A percentile compares a stretch with the other conserved stretches of the same genome.
phyloP scores from a whole-genome alignment of 2,329 filamentous ascomycete species.

The Nigrospora osmanthi region DNA sequence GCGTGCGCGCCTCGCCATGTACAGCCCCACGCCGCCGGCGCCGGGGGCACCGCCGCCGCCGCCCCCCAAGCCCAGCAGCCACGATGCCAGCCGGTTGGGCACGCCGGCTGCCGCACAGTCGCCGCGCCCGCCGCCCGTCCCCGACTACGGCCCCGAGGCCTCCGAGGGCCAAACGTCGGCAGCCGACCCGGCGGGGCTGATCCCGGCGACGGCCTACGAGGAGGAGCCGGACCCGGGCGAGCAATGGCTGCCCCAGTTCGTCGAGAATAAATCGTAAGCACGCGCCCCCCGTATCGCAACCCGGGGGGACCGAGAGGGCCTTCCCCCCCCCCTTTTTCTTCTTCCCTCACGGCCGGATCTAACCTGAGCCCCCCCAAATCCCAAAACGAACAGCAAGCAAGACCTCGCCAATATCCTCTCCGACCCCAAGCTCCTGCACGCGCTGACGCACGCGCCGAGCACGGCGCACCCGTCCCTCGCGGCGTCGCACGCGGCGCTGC shows the following conservation, averaged over 20 bases:
- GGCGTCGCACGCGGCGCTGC: slow-evolving; percentile 57
- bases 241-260: slow-evolving; percentile 68
- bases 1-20: slow-evolving; percentile 11
- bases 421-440: slow-evolving; percentile 58
- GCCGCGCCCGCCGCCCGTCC: slow-evolving; percentile 31
- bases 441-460: slow-evolving; percentile 60
- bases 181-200: slow-evolving; percentile 20
- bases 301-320: too few species aligned
- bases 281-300: not conserved
- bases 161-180: slow-evolving; percentile 13
- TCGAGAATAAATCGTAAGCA: slow-evolving; percentile 76
- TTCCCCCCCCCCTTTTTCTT: not conserved
- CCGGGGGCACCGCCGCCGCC: slow-evolving; percentile 49
- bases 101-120: slow-evolving; percentile 48
- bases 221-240: slow-evolving; percentile 52
- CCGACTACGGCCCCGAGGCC: slow-evolving; percentile 17
- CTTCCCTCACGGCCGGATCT: not conserved
- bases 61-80: slow-evolving; percentile 64
- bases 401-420: slow-evolving; percentile 67
- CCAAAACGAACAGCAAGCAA: slow-evolving; percentile 65
- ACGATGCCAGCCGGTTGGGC: slow-evolving; percentile 58
- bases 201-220: slow-evolving; percentile 21
- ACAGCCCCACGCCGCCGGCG: slow-evolving; percentile 36
- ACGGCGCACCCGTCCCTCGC: slow-evolving; percentile 66
- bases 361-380: slow-evolving; percentile 1